A percentile compares a stretch with the other conserved stretches of the same genome.
Evolutionary conservation across 2,329 filamentous ascomycete species (phyloP).

Genomic region (Polychaeton citri): DNA sequence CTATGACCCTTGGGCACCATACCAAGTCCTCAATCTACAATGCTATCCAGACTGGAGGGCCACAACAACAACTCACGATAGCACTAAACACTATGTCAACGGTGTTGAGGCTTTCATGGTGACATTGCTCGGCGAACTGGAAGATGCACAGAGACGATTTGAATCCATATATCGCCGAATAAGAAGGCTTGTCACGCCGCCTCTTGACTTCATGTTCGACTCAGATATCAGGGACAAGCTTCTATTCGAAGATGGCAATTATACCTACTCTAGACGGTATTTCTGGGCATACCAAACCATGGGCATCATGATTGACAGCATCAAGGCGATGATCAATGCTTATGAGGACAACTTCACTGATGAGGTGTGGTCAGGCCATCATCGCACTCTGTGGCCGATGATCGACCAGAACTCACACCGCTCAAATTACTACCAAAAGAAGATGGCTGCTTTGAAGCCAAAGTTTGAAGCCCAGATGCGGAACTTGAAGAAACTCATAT

Average conservation of each 20-base stretch:
- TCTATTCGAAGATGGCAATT: constrained; percentile 47
- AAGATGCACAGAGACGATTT: constrained; percentile 47
- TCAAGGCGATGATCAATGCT: constrained; percentile 44
- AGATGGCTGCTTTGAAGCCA: constrained; percentile 32
- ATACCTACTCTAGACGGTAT: constrained; percentile 48
- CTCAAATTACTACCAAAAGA: constrained; percentile 38
- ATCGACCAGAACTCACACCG: constrained; percentile 28
- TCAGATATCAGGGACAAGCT: constrained; percentile 42
- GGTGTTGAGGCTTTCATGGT: constrained; percentile 50
- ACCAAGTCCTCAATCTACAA: constrained; percentile 47
- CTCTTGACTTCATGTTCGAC: constrained; percentile 47
- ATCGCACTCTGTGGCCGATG: constrained; percentile 44
- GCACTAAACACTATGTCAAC: constrained; percentile 43
- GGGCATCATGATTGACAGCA: constrained; percentile 45
- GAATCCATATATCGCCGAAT: constrained; percentile 44
- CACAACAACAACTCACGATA: constrained; percentile 42
- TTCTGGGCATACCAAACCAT: constrained; percentile 52
- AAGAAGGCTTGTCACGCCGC: constrained; percentile 45
- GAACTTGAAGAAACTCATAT: constrained; percentile 34
- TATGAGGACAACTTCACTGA: constrained; percentile 46
- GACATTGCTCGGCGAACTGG: constrained; percentile 45
- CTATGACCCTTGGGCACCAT: constrained; percentile 46
- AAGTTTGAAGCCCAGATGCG: constrained; percentile 41
- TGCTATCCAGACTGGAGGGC: constrained; percentile 47
- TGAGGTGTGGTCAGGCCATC: constrained; percentile 44